These are phyloP conservation scores for Neobulgaria alba DNA, from an alignment of 2,329 filamentous ascomycete species.

Conservation along the genomic window DNA sequence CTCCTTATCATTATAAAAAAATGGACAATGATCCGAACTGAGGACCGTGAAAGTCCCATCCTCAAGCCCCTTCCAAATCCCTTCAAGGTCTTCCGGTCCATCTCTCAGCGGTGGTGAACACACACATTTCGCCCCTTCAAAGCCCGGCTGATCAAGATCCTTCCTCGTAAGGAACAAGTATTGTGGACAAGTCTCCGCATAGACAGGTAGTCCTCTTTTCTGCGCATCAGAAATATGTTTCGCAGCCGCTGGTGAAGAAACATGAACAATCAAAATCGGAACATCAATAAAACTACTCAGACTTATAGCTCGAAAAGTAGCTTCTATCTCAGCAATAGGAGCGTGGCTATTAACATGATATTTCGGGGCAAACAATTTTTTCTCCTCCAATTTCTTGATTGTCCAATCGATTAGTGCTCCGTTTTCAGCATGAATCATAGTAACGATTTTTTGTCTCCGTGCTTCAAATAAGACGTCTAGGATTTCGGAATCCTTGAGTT, in stretches of 20 bases:
- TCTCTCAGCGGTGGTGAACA: slow-evolving; percentile 45
- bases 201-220: slow-evolving; percentile 39
- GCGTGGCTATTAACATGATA: slow-evolving; percentile 43
- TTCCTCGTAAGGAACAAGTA: slow-evolving; percentile 45
- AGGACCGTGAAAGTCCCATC: slow-evolving; percentile 46
- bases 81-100: slow-evolving; percentile 36
- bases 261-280: slow-evolving; percentile 46
- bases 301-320: slow-evolving; percentile 43
- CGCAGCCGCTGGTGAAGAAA: slow-evolving; percentile 39
- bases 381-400: slow-evolving; percentile 41
- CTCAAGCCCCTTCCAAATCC: slow-evolving; percentile 41
- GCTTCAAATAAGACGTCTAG: slow-evolving; percentile 36
- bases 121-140: slow-evolving; percentile 47
- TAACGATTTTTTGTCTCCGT: slow-evolving; percentile 38
- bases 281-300: slow-evolving; percentile 41
- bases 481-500: slow-evolving; percentile 33
- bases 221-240: slow-evolving; percentile 40
- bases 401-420: slow-evolving; percentile 46
- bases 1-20: slow-evolving; percentile 36
- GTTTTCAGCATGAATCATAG: slow-evolving; percentile 49
- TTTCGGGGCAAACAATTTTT: slow-evolving; percentile 39
- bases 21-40: slow-evolving; percentile 33
- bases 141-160: slow-evolving; percentile 40
- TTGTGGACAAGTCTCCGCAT: slow-evolving; percentile 48
- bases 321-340: slow-evolving; percentile 41